Evolutionary conservation across 2,329 filamentous ascomycete species (phyloP).

Genomic region (Fonsecaea monophora): DNA sequence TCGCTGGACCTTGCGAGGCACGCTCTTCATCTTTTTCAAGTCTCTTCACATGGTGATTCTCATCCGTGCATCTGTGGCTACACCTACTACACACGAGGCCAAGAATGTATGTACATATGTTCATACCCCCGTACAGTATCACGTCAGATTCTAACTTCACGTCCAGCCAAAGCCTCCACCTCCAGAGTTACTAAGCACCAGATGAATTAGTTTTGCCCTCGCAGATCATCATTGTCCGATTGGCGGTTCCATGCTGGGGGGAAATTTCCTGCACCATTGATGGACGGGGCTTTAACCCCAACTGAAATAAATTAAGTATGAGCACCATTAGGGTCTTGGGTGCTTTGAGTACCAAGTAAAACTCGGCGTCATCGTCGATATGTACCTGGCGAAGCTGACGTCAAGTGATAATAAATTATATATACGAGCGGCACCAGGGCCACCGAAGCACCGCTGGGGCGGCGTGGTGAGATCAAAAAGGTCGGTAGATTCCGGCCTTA

Average conservation of each 20-base stretch:
- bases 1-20: background rate
- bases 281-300: background rate
- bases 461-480: too few species aligned
- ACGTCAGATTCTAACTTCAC: background rate
- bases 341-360: too few species aligned
- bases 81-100: background rate
- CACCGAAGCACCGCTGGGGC: too few species aligned
- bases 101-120: background rate
- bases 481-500: too few species aligned
- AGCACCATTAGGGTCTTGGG: too few species aligned
- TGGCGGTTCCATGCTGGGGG: background rate
- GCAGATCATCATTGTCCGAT: background rate
- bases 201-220: background rate
- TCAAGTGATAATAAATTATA: too few species aligned
- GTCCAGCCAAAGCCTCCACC: background rate
- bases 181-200: background rate
- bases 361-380: too few species aligned
- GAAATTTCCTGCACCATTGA: background rate
- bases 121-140: background rate
- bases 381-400: too few species aligned
- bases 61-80: background rate
- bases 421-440: too few species aligned
- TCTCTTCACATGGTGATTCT: background rate
- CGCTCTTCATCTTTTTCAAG: background rate
- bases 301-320: background rate